Base-by-base conservation (phyloP, 2,329 filamentous ascomycete species). In the Didymella keratinophila region DNA sequence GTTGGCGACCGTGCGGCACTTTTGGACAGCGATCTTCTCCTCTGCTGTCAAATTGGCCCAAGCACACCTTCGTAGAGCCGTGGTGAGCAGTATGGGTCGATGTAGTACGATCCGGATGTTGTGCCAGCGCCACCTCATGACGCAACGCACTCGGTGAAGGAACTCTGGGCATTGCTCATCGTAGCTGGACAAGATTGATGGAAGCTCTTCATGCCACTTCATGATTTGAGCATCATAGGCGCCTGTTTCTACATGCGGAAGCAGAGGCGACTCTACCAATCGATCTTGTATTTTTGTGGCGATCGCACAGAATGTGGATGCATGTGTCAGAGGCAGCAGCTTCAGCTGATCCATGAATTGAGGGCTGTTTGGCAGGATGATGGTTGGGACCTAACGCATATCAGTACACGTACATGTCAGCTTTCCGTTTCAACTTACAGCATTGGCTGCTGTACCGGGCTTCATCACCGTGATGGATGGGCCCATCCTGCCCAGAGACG, bases 81-180 rank as follows among this genome's bases (percentile, higher is more conserved):
- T 86, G 5, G 75, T 89, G 6, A 93, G 82, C 1, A 94, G 81
- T 0, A 89, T 87, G 0, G 90, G 90, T 2, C 91, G 83, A 73
- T 93, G 88, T 21, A 93, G 84, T 1, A 93, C 83, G 77, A 93
- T 89, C 45, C 90, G 87, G 45, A 92, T 83, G 67, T 92, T 92
- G 71, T 91, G 87, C 71, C 91, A 93, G 14, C 90, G 85, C 91
- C 90, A 93, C 74, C 91, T 90, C 88, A 93, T 92, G 66, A 93
- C 85, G 62, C 87, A 87, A 49, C 90, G 84, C 0, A 88, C 86
- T 47, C 89, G 88, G 62, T 86, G 87, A 18, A 93, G 83, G 2
- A 88, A 86, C 64, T 91, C 88, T 0, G 89, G 87, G 70, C 88
- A 91, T 10, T 88, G 85, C 55, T 92, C 87, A 80, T 73, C 69